Evolutionary conservation across 179 eudicot species (phyloP), one percentile per base, ranked within the genome.

Genomic region (Drosera spatulata): DNA sequence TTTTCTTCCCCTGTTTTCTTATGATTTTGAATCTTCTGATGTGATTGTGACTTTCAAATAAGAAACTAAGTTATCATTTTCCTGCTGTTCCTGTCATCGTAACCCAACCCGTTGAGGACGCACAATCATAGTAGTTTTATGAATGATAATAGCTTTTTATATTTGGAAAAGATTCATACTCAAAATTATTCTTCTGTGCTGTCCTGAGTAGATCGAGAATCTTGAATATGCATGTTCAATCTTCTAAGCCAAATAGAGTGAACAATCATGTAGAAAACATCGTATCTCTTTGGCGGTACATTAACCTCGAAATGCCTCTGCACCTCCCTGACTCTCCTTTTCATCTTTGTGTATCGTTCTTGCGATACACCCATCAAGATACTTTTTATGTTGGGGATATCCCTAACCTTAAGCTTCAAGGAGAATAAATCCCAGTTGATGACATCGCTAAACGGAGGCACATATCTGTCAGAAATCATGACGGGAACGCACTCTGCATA

Each of bases 401-500:
- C 76, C 51, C 76, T 51, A 6, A 71, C 76, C 2, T 33, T 14
- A 51, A 79, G 65, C 9, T 9, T 50, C 2, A 79, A 41, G 1
- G 78, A 67, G 55, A 79, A 79, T 0, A 68, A 45, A 5, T 64
- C 50, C 80, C 78, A 79, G 43, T 76, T 63, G 8, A 79, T 55
- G 7, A 79, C 76, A 47, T 76, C 78, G 13, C 67, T 62, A 4
- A 73, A 68, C 0, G 80, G 80, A 2, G 63, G 69, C 0, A 69
- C 58, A 45, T 79, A 79, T 7, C 53, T 51, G 2, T 71, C 71
- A 1, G 80, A 76, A 11, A 79, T 70, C 39, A 79, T 10, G 3
- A 82, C 83, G 0, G 85, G 85, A 0, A 81, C 59, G 7, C 85
- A 81, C 11, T 66, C 82, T 0, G 79, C 61, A 40, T 73, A 71